Evolutionary conservation across 1,284 basidiomycete genomes (phyloP).

Genomic region (Pseudozyma tsukubaensis): DNA sequence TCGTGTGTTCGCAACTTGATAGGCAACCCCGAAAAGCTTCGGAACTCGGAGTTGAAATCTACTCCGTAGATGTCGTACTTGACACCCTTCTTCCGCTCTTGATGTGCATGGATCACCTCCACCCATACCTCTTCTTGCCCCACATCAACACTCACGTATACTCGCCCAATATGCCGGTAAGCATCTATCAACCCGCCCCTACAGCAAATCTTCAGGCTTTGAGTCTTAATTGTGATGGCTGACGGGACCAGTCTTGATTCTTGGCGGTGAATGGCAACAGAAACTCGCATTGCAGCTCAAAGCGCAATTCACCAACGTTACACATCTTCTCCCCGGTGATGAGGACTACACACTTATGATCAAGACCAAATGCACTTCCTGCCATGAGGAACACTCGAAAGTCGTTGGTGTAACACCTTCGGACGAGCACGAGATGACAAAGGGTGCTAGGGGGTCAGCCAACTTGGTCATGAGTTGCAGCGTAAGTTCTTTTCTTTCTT

Average conservation of each 20-base stretch:
- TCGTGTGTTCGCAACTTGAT: too few relatives aligned
- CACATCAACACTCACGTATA: background rate
- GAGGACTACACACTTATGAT: constrained; percentile 61
- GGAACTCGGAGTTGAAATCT: too few relatives aligned
- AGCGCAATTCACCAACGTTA: constrained; percentile 62
- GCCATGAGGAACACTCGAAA: constrained; percentile 64
- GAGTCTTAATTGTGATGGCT: background rate
- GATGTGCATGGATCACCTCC: background rate
- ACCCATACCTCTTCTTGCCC: background rate
- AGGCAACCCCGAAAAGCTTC: too few relatives aligned
- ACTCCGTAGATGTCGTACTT: too few relatives aligned
- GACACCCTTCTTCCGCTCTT: too few relatives aligned
- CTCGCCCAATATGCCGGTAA: constrained; percentile 16
- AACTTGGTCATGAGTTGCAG: constrained; percentile 64
- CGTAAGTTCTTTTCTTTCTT: constrained; percentile 2
- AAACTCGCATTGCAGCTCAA: constrained; percentile 60
- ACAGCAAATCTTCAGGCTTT: too few relatives aligned
- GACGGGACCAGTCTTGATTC: background rate
- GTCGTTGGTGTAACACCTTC: constrained; percentile 53
- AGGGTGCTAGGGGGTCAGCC: constrained; percentile 53
- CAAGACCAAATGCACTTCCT: constrained; percentile 62
- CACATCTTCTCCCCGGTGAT: constrained; percentile 50
- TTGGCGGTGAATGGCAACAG: constrained; percentile 13
- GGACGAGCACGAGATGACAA: constrained; percentile 59
- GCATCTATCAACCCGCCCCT: constrained; percentile 1